These are phyloP conservation scores for Dendrobium catenatum DNA, from an alignment of 106 monocot genomes.

Conservation along the genomic window DNA sequence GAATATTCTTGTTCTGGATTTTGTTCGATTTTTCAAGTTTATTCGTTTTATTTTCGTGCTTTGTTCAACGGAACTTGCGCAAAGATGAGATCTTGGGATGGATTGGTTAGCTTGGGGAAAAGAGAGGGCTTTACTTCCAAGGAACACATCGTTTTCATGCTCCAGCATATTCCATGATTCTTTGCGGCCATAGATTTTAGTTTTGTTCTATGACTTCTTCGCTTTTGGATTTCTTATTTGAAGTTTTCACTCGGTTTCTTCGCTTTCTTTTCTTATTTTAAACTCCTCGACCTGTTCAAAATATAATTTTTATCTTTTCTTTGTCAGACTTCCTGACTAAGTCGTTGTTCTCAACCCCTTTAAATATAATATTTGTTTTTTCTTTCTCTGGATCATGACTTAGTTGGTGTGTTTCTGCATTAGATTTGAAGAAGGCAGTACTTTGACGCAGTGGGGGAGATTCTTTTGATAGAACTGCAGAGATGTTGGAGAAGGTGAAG, in stretches of 20 bases:
- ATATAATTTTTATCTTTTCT: background rate
- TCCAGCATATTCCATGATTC: background rate
- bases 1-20: background rate
- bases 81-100: background rate
- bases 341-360: background rate
- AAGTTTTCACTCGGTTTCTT: background rate
- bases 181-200: constrained; percentile 1
- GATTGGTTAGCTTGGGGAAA: background rate
- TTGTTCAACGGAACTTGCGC: background rate
- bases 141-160: background rate
- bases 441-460: background rate
- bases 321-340: background rate
- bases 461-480: background rate
- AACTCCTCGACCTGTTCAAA: background rate
- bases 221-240: background rate
- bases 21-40: background rate
- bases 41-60: background rate
- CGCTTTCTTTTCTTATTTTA: background rate
- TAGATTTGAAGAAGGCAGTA: background rate
- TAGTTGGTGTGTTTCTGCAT: background rate
- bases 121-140: background rate
- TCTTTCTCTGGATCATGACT: background rate
- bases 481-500: constrained; percentile 23
- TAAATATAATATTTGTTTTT: background rate
- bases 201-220: background rate